A percentile compares a stretch with the other conserved stretches of the same genome.
phyloP scores from a whole-genome alignment of 129 eudicot genomes.

The Helianthus tuberosus region DNA sequence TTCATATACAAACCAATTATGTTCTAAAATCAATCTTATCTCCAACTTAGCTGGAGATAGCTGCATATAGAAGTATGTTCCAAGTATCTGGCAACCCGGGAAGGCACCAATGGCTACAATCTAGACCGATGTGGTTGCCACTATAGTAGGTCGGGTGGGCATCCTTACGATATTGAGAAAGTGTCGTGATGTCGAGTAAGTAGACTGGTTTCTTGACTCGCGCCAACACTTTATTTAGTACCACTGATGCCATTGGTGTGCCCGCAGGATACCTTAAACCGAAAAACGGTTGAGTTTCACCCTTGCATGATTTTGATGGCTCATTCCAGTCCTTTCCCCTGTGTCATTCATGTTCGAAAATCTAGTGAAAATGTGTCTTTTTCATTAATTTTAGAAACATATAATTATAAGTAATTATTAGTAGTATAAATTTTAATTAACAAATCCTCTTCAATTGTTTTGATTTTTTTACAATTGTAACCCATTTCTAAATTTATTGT shows the following conservation, averaged over 20 bases:
- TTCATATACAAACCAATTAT: slow-evolving; percentile 23
- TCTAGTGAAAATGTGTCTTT: no score
- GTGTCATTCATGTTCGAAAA: neutral
- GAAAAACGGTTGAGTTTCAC: slow-evolving; percentile 65
- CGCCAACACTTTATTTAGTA: slow-evolving; percentile 76
- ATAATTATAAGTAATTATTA: no score
- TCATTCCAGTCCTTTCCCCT: slow-evolving; percentile 88
- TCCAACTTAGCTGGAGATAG: slow-evolving; percentile 45
- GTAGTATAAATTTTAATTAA: no score
- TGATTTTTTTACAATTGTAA: no score
- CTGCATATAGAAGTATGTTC: slow-evolving; percentile 73
- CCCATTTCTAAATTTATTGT: no score
- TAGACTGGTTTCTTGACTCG: slow-evolving; percentile 71
- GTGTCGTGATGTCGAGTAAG: slow-evolving; percentile 68
- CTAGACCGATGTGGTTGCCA: slow-evolving; percentile 53
- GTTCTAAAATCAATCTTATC: neutral
- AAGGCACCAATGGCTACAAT: slow-evolving; percentile 98
- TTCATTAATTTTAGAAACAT: no score
- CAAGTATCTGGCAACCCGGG: slow-evolving; percentile 99
- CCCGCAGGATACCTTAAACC: slow-evolving; percentile 74
- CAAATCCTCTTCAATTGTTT: no score
- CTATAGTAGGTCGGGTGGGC: slow-evolving; percentile 75
- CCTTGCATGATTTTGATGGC: slow-evolving; percentile 65
- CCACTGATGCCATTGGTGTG: slow-evolving; percentile 50
- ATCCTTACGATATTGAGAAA: slow-evolving; percentile 82